Evolutionary conservation across 345 rosid species (phyloP), one percentile per base, ranked within the genome.

Genomic region (Excoecaria cochinchinensis): DNA sequence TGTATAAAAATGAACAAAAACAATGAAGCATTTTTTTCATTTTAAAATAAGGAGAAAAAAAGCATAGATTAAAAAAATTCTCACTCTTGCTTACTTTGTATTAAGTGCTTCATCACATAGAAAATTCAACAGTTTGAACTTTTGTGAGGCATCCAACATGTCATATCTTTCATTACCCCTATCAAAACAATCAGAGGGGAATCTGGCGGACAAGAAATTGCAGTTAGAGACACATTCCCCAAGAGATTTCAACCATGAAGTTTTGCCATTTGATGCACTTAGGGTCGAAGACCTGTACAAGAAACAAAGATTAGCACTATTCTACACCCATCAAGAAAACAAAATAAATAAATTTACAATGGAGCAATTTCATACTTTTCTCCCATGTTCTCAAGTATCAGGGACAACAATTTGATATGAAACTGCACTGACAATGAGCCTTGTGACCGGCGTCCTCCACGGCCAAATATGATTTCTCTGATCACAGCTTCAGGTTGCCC

Each of bases 401-500:
- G 57, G 38, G 86, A 81, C 71, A 93, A 61, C 74, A 95, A 75
- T 38, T 89, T 85, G 70, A 81, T 75, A 46, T 92, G 91, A 74
- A 87, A 77, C 62, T 90, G 92, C 50, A 84, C 89, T 40, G 84
- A 71, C 13, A 79, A 74, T 13, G 92, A 90, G 66, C 80, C 80
- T 48, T 80, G 90, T 55, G 84, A 82, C 71, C 85, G 80, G 65
- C 88, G 89, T 57, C 77, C 88, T 76, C 81, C 79, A 74, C 87
- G 71, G 69, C 87, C 89, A 16, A 79, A 75, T 36, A 86, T 67
- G 68, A 95, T 65, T 84, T 91, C 98, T 64, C 87, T 84, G 55
- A 95, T 62, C 64, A 90, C 83, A 74, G 86, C 79, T 74, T 89
- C 89, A 79, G 93, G 84, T 82, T 90, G 89, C 68, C 92, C 97